These are phyloP conservation scores for Fomitopsis pinicola DNA, from an alignment of 1,284 basidiomycete species.

Conservation along the genomic window DNA sequence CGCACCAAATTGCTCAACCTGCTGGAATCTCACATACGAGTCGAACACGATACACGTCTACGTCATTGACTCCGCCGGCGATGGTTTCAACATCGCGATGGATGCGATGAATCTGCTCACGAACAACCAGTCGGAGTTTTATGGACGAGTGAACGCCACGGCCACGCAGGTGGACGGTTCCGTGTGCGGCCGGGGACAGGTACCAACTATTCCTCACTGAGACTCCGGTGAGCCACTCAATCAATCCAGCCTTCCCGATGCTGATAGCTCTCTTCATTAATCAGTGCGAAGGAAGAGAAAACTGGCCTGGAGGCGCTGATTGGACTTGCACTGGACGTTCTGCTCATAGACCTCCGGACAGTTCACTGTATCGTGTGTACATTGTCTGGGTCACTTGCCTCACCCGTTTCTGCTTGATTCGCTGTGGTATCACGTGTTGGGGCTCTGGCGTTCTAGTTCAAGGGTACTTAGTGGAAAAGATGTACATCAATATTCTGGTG, in stretches of 20 bases:
- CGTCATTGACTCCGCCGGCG: conserved; percentile 37
- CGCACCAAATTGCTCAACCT: conserved; percentile 40
- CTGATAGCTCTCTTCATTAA: background rate
- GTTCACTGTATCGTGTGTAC: background rate
- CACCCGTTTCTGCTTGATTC: background rate
- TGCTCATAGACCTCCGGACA: background rate
- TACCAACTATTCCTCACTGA: background rate
- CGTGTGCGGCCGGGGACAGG: background rate
- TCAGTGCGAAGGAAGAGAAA: background rate
- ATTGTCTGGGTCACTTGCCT: background rate
- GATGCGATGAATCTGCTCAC: conserved; percentile 21
- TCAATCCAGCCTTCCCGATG: too few species aligned
- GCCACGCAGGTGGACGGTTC: conserved; percentile 13
- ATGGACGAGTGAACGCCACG: conserved; percentile 16
- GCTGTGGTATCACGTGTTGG: background rate
- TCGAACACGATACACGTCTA: conserved; percentile 32
- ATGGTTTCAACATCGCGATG: conserved; percentile 30
- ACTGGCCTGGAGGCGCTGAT: too few species aligned
- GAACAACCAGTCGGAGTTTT: conserved; percentile 9
- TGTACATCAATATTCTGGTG: background rate
- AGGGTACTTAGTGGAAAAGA: background rate
- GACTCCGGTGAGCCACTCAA: background rate
- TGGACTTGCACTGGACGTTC: background rate
- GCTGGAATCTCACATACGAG: conserved; percentile 39
- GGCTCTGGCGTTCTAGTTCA: background rate